Base-by-base conservation (phyloP, 129 eudicot genomes). In the Lactuca saligna region DNA sequence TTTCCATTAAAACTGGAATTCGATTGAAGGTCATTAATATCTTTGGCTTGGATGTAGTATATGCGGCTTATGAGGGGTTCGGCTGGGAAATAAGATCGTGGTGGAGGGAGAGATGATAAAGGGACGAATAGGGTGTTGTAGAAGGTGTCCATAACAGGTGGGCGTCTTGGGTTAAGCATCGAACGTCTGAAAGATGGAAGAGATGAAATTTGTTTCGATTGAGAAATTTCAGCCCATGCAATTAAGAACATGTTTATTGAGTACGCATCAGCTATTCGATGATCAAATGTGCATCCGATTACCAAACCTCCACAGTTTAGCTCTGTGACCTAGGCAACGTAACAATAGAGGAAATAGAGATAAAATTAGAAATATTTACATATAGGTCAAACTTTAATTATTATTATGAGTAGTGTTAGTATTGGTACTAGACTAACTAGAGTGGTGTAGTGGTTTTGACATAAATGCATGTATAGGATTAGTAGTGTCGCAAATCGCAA, bases 231-330 rank as follows among this genome's bases (percentile, higher is more conserved):
- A 1, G 88, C 84, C 95, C 95, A 87, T 17, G 95, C 79, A 0
- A 65, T 35, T 62, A 82, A 68, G 61, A 87, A 84, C 74, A 80
- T 69, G 83, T 88, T 82, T 70, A 82, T 78, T 1, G 88, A 75
- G 79, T 85, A 63, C n/a, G 86, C 90, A 69, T 87, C 90, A 0
- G 80, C 95, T 4, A 76, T 67, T 25, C 87, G 81, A 69, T 87
- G 94, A 76, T 87, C 89, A 62, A 87, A 81, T 35, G 83, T 66
- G 75, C 94, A 81, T 17, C 85, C 94, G 17, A 87, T 67, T 37
- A 84, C 83, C 38, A 84, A 3, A 33, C 89, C 89, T 44, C 86
- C 86, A 66, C 90, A 84, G n/a, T 69, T 84, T n/a, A 87, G 65
- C 74, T 81, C 82, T 2, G 95, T 84, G 41, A 82, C 88, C 86